Evolutionary conservation across 106 monocot species (phyloP).

Genomic region (Dactylorhiza incarnata): DNA sequence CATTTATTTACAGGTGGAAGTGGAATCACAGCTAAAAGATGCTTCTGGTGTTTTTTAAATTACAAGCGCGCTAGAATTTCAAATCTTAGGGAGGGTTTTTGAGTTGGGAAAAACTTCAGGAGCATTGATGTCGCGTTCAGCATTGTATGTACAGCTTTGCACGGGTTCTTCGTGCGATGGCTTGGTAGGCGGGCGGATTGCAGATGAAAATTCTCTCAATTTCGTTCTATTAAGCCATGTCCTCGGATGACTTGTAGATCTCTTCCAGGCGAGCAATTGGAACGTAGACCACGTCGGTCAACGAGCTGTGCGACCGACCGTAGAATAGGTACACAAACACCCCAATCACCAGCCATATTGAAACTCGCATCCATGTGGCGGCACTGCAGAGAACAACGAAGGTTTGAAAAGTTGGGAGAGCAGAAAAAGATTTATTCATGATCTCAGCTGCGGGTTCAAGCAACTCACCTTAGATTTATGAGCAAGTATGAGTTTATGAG

Average conservation of each 20-base stretch:
- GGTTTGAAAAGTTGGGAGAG: background rate
- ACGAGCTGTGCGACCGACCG: conserved; percentile 67
- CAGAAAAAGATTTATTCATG: background rate
- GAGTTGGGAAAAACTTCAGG: too few relatives aligned
- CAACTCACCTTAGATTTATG: conserved; percentile 81
- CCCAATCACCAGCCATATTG: conserved; percentile 72
- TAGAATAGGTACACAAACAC: conserved; percentile 76
- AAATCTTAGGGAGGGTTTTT: too few relatives aligned
- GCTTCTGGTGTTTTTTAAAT: too few relatives aligned
- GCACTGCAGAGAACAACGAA: conserved; percentile 27
- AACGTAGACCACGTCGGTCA: conserved; percentile 64
- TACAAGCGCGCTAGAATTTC: too few relatives aligned
- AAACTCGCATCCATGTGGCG: conserved; percentile 67
- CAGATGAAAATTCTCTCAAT: background rate
- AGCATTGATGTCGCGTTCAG: background rate
- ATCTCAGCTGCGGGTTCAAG: background rate
- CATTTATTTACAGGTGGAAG: too few relatives aligned
- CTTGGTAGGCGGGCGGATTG: background rate
- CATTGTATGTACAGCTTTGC: background rate
- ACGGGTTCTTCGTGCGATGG: background rate
- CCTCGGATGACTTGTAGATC: conserved; percentile 42
- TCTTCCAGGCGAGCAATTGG: conserved; percentile 50
- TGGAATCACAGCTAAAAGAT: too few relatives aligned
- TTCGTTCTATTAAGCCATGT: conserved; percentile 10
- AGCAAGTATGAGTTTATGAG: conserved; percentile 83